Conservation (phyloP, 768 basidiomycete species). For the Amanita polypyramis region DNA sequence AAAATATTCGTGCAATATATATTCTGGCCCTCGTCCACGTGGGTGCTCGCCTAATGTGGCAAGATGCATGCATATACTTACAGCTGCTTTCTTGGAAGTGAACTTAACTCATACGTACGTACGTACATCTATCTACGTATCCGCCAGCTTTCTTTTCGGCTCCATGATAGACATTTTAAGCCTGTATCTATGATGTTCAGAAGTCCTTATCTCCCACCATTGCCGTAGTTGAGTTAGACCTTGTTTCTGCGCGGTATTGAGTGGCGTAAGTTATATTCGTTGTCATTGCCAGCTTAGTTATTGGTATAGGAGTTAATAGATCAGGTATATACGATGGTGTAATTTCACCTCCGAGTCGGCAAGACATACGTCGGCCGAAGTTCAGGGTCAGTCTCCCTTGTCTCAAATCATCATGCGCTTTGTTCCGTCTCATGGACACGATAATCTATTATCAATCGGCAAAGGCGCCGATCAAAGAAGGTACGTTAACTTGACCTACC, state of each 20-base stretch:
- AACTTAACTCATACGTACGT: not conserved
- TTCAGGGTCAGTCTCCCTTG: not conserved
- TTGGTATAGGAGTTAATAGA: not conserved
- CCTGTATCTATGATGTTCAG: not conserved
- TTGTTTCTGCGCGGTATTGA: not conserved
- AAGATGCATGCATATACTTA: not conserved
- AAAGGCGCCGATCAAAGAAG: conserved; percentile 1
- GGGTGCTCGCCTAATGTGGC: not conserved
- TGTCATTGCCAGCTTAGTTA: not conserved
- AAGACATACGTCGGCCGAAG: not conserved
- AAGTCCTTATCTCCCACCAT: not conserved
- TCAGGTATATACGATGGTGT: not conserved
- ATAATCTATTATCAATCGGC: not conserved
- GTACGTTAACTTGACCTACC: not conserved
- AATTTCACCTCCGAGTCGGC: not conserved
- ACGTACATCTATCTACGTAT: not conserved
- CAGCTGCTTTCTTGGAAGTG: not conserved
- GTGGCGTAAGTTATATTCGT: not conserved
- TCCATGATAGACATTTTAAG: not conserved
- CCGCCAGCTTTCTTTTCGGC: not conserved
- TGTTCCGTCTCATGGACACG: not conserved
- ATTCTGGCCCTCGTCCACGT: not conserved
- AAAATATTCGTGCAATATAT: not conserved
- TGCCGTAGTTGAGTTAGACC: not conserved
- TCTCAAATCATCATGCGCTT: not conserved